Evolutionary conservation across 2,329 filamentous ascomycete genomes (phyloP).

Genomic region (Colletotrichum sp.): DNA sequence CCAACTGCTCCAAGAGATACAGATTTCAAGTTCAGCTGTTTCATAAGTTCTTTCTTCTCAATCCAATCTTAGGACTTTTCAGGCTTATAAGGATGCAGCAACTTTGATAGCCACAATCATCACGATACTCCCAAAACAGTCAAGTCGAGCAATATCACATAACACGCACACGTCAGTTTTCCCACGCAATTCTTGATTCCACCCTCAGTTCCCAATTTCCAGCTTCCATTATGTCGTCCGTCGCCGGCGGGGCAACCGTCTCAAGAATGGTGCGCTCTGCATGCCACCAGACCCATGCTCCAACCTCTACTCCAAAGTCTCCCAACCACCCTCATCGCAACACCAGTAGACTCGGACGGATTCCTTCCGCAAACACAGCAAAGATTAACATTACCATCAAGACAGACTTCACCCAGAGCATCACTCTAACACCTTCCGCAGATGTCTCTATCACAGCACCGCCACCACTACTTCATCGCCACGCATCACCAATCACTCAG

Average conservation of each 20-base stretch:
- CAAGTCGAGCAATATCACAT: not conserved
- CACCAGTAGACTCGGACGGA: not conserved
- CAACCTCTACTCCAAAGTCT: not conserved
- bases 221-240: not conserved
- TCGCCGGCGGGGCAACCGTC: not conserved
- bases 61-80: not conserved
- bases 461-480: not conserved
- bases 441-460: not conserved
- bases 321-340: not conserved
- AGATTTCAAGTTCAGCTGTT: not conserved
- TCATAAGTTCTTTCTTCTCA: not conserved
- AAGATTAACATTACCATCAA: not conserved
- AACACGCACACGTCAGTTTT: not conserved
- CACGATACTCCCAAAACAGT: not conserved
- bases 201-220: not conserved
- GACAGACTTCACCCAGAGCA: not conserved
- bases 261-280: not conserved
- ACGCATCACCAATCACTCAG: not conserved
- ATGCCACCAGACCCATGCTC: not conserved
- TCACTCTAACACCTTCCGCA: not conserved
- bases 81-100: not conserved
- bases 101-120: not conserved
- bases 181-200: not conserved
- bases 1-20: not conserved
- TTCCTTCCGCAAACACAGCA: not conserved